Conservation (phyloP, 2,329 filamentous ascomycete species). For the Phaeosphaeriaceae sp. region DNA sequence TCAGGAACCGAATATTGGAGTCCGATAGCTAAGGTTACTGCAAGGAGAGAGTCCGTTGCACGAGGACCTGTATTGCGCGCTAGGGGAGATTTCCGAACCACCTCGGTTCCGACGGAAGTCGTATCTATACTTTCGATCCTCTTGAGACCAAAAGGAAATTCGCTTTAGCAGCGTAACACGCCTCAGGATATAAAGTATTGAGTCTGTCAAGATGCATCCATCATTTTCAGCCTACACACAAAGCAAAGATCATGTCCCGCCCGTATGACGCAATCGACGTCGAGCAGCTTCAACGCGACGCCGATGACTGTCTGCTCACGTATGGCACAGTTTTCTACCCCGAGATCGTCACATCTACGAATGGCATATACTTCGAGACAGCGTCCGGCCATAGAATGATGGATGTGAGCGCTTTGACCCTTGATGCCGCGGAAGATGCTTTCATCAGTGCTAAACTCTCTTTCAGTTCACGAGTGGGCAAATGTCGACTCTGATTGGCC, state of each 20-base stretch:
- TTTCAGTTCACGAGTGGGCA: constrained; percentile 24
- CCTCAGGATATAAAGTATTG: neutral
- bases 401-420: constrained; percentile 18
- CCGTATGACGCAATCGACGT: constrained; percentile 20
- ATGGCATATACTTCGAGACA: constrained; percentile 41
- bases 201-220: neutral
- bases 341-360: constrained; percentile 38
- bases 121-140: neutral
- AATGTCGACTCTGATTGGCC: constrained; percentile 40
- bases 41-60: neutral
- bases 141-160: neutral
- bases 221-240: neutral
- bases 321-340: constrained; percentile 36
- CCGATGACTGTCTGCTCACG: constrained; percentile 27
- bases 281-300: constrained; percentile 29
- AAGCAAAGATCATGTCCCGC: neutral
- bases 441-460: neutral
- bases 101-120: neutral
- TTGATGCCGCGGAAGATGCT: neutral
- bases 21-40: neutral
- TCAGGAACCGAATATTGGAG: neutral
- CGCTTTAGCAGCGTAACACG: neutral
- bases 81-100: neutral
- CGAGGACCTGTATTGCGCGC: neutral
- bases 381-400: constrained; percentile 41